phyloP scores from a whole-genome alignment of 192 early-diverging fungal species.

The Lunasporangiospora selenospora region DNA sequence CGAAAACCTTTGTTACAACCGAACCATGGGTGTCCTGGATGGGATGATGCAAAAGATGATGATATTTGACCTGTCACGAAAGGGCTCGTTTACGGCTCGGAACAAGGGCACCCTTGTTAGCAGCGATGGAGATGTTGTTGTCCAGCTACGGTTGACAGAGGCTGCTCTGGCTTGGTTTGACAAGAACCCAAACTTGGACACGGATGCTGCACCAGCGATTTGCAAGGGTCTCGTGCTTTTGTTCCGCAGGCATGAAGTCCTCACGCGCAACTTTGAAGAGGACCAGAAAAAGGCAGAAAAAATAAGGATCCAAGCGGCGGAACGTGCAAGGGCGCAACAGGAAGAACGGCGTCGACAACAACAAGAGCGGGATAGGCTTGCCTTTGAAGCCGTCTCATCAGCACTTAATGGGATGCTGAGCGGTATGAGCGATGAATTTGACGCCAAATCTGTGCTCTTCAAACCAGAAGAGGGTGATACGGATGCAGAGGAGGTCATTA shows the following conservation, averaged over 20 bases:
- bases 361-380: slow-evolving; percentile 30
- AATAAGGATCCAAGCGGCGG: slow-evolving; percentile 3
- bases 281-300: slow-evolving; percentile 30
- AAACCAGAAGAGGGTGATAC: slow-evolving; percentile 39
- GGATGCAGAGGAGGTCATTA: slow-evolving; percentile 30
- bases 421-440: slow-evolving; percentile 26
- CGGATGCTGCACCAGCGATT: slow-evolving; percentile 37
- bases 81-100: slow-evolving; percentile 33
- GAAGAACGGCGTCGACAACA: slow-evolving; percentile 20
- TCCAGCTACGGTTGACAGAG: slow-evolving; percentile 46
- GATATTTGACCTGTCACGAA: slow-evolving; percentile 48
- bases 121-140: slow-evolving; percentile 33
- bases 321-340: not conserved
- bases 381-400: slow-evolving; percentile 36
- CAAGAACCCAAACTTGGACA: slow-evolving; percentile 50
- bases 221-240: slow-evolving; percentile 45
- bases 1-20: slow-evolving; percentile 40
- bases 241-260: slow-evolving; percentile 39
- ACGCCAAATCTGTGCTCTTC: slow-evolving; percentile 35
- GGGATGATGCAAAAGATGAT: slow-evolving; percentile 54
- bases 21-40: slow-evolving; percentile 44
- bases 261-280: slow-evolving; percentile 41
- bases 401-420: slow-evolving; percentile 32
- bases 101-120: slow-evolving; percentile 38
- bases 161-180: slow-evolving; percentile 48